Evolutionary conservation across 306 rosid species (phyloP).

Genomic region (Trifolium repens): DNA sequence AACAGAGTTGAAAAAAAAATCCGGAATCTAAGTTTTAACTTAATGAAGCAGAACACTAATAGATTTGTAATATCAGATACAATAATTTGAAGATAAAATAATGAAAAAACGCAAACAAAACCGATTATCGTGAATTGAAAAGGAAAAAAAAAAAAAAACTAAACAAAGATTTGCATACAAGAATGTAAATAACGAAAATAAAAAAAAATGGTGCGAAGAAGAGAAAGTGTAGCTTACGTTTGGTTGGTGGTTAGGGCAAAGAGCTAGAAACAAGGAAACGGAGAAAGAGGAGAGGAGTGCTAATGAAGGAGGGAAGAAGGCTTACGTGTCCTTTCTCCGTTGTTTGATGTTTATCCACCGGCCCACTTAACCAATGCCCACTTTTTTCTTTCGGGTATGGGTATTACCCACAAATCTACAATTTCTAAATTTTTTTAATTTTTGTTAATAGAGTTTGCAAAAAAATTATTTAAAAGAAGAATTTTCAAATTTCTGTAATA

Average conservation of each 20-base stretch:
- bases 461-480: too few species aligned
- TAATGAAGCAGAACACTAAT: not conserved
- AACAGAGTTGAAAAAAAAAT: not conserved
- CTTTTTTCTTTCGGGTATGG: too few species aligned
- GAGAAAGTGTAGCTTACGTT: slow-evolving; percentile 28
- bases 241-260: slow-evolving; percentile 24
- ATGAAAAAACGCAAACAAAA: not conserved
- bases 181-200: too few species aligned
- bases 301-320: not conserved
- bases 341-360: not conserved
- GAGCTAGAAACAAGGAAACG: not conserved
- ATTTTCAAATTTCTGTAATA: too few species aligned
- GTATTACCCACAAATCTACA: too few species aligned
- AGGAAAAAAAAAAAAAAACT: not conserved
- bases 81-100: not conserved
- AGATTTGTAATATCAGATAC: not conserved
- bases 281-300: not conserved
- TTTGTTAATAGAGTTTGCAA: too few species aligned
- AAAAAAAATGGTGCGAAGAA: not conserved
- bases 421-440: too few species aligned
- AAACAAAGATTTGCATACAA: not conserved
- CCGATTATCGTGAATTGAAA: not conserved
- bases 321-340: slow-evolving; percentile 26
- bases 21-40: not conserved
- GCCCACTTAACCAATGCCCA: slow-evolving; percentile 5